phyloP scores from a whole-genome alignment of 169 alveolate genomes.

The Babesia gibsoni region DNA sequence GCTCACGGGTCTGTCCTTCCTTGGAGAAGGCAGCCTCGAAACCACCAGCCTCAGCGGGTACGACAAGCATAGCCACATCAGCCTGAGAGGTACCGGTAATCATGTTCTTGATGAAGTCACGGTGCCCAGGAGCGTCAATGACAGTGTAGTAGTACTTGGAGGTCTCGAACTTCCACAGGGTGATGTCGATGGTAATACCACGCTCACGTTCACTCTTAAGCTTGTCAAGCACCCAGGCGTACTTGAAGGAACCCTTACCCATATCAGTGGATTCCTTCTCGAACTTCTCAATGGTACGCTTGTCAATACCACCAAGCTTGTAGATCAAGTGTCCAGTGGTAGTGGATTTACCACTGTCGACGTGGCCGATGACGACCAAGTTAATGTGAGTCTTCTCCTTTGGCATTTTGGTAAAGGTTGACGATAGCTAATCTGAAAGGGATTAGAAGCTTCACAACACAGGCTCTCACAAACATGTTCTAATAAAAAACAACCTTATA shows the following conservation, averaged over 20 bases:
- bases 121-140: constrained; percentile 99
- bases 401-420: constrained; percentile 61
- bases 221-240: constrained; percentile 98
- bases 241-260: constrained; percentile 95
- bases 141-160: constrained; percentile 95
- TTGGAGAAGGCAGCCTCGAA: constrained; percentile 95
- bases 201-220: constrained; percentile 98
- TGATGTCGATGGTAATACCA: constrained; percentile 98
- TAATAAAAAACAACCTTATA: too few relatives aligned
- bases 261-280: constrained; percentile 92
- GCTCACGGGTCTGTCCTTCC: constrained; percentile 98
- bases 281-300: constrained; percentile 93
- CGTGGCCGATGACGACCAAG: constrained; percentile 96
- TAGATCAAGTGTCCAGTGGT: constrained; percentile 94
- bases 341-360: constrained; percentile 97
- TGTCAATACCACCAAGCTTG: constrained; percentile 94
- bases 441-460: too few relatives aligned
- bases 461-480: too few relatives aligned
- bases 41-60: constrained; percentile 97
- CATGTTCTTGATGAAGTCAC: constrained; percentile 98
- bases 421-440: constrained; percentile 1
- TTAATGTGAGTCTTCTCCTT: constrained; percentile 89
- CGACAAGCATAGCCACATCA: constrained; percentile 97
- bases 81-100: constrained; percentile 99
- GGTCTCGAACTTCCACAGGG: constrained; percentile 97